Conservation (phyloP, 164 flowering plant species). For the Santalum album region DNA sequence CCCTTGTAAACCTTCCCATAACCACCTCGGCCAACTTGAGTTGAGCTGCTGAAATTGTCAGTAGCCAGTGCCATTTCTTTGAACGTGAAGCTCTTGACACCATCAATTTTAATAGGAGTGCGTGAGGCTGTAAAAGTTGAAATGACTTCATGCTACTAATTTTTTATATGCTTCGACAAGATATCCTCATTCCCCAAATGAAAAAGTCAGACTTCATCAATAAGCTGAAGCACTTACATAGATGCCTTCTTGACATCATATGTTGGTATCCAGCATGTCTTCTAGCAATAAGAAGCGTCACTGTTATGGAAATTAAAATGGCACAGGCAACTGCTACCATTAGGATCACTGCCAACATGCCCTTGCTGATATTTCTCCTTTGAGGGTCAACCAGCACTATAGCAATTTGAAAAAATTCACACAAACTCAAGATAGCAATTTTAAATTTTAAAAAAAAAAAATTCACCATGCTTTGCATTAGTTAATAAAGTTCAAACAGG, state of each 20-base stretch:
- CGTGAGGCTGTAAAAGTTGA: slow-evolving; percentile 34
- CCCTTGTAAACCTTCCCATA: slow-evolving; percentile 78
- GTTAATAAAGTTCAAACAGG: too few species aligned
- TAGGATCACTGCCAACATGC: slow-evolving; percentile 32
- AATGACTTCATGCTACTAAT: neutral
- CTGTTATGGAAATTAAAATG: slow-evolving; percentile 21
- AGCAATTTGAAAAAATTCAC: slow-evolving; percentile 1
- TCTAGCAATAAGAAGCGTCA: slow-evolving; percentile 28
- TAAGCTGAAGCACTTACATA: slow-evolving; percentile 28
- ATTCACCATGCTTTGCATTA: too few species aligned
- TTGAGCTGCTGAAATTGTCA: slow-evolving; percentile 31
- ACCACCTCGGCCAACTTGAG: slow-evolving; percentile 71
- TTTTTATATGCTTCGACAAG: neutral
- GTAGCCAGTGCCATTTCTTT: slow-evolving; percentile 56
- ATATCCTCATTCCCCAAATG: neutral
- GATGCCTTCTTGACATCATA: slow-evolving; percentile 25
- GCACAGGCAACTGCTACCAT: slow-evolving; percentile 29
- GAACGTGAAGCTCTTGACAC: slow-evolving; percentile 50
- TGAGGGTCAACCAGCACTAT: slow-evolving; percentile 19
- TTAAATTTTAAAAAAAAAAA: too few species aligned
- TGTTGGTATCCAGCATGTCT: slow-evolving; percentile 16
- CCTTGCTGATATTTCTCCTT: slow-evolving; percentile 29
- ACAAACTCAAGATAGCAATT: neutral
- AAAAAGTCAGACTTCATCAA: neutral
- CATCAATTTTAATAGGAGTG: slow-evolving; percentile 50